Percentiles rank a stretch among this genome's conserved stretches.
phyloP scores from a whole-genome alignment of 352 stramenopile genomes.

The Phytophthora melonis region DNA sequence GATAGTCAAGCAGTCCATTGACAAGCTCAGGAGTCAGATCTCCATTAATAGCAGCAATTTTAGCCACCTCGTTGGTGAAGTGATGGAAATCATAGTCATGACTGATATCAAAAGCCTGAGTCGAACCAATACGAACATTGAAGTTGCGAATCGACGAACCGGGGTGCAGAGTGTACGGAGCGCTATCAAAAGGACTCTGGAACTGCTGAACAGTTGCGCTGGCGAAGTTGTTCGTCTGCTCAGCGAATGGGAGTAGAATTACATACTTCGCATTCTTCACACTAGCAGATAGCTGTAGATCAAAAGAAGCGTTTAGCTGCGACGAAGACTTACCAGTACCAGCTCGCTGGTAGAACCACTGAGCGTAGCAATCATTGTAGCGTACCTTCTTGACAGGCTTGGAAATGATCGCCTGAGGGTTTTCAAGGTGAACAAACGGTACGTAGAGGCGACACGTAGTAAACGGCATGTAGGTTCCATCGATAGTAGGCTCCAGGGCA shows the following conservation, averaged over 20 bases:
- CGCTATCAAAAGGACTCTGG: not conserved
- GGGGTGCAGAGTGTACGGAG: not conserved
- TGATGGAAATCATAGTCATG: slow-evolving; percentile 34
- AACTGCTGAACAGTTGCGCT: not conserved
- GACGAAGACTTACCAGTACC: slow-evolving; percentile 2
- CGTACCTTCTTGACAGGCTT: slow-evolving; percentile 21
- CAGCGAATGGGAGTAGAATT: not conserved
- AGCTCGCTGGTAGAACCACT: slow-evolving; percentile 16
- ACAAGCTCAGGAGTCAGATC: slow-evolving; percentile 24
- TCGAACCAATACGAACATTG: slow-evolving; percentile 17
- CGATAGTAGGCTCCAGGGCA: slow-evolving; percentile 4
- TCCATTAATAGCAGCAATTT: slow-evolving; percentile 35
- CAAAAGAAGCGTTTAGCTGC: slow-evolving; percentile 8
- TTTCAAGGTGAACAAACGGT: slow-evolving; percentile 11
- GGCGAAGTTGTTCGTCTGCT: not conserved
- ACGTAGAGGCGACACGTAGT: slow-evolving; percentile 8
- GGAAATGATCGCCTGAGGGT: slow-evolving; percentile 16
- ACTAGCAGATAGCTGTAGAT: slow-evolving; percentile 8
- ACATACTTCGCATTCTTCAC: slow-evolving; percentile 19
- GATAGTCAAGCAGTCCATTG: slow-evolving; percentile 38
- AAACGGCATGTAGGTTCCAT: slow-evolving; percentile 14
- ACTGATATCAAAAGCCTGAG: slow-evolving; percentile 26
- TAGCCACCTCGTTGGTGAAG: slow-evolving; percentile 28
- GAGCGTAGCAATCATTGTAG: slow-evolving; percentile 14
- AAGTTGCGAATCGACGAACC: slow-evolving; percentile 5